These are phyloP conservation scores for Globisporangium spinosum DNA, from an alignment of 352 stramenopile genomes.

Conservation along the genomic window DNA sequence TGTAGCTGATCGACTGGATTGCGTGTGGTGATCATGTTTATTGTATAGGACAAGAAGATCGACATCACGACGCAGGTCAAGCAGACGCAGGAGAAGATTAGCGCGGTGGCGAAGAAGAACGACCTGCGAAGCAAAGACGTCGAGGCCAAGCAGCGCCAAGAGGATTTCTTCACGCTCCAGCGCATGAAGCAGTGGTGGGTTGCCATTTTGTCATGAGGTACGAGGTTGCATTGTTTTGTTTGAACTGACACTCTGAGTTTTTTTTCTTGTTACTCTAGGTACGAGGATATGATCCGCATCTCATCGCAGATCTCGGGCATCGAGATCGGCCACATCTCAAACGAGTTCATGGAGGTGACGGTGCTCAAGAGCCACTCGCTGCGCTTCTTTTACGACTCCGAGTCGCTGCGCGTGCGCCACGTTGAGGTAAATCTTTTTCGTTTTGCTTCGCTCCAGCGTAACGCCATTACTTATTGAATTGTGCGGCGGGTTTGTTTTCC, in stretches of 20 bases:
- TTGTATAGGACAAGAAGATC: constrained; percentile 60
- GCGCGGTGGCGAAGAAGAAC: constrained; percentile 60
- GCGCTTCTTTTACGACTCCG: constrained; percentile 54
- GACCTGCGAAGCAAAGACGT: constrained; percentile 63
- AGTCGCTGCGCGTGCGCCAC: constrained; percentile 47
- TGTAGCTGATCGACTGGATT: not conserved
- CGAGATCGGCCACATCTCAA: constrained; percentile 48
- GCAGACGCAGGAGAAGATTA: constrained; percentile 52
- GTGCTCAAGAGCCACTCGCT: constrained; percentile 50
- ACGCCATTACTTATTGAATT: not conserved
- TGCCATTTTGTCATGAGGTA: not conserved
- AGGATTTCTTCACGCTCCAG: constrained; percentile 62
- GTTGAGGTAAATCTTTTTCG: constrained; percentile 36
- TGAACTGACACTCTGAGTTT: not conserved
- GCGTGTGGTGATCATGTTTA: not conserved
- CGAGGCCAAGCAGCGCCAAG: constrained; percentile 68
- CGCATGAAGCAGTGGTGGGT: constrained; percentile 73
- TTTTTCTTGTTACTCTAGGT: constrained; percentile 27
- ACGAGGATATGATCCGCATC: constrained; percentile 57
- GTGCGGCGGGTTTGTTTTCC: not conserved
- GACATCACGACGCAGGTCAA: constrained; percentile 69
- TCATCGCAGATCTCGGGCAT: constrained; percentile 50
- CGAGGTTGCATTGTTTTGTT: not conserved
- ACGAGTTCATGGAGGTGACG: constrained; percentile 59
- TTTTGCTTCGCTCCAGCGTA: constrained; percentile 4